A percentile compares a stretch with the other conserved stretches of the same genome.
Evolutionary conservation across 257 asterid genomes (phyloP).

Genomic region (Solanum tacnaense): DNA sequence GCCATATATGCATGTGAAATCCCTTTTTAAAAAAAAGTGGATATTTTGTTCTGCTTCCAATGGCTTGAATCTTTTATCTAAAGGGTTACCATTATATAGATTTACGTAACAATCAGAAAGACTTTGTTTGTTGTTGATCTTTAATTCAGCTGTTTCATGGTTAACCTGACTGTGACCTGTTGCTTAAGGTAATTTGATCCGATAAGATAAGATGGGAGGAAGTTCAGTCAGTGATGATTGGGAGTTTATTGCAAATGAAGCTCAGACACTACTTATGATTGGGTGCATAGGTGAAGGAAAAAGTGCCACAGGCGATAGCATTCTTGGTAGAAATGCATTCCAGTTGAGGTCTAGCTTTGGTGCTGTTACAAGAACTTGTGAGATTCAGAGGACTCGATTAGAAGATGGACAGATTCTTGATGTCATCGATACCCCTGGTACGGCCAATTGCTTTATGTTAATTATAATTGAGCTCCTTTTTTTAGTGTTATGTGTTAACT

Average conservation of each 20-base stretch:
- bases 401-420: conserved; percentile 53
- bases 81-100: not conserved
- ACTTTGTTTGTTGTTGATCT: not conserved
- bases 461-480: not conserved
- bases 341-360: conserved; percentile 51
- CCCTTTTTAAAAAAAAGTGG: not conserved
- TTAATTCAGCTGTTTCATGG: not conserved
- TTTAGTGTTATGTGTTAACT: not conserved
- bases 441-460: not conserved
- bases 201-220: conserved; percentile 48
- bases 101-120: not conserved
- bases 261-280: conserved; percentile 53
- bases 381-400: conserved; percentile 38
- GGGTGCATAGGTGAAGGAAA: conserved; percentile 82
- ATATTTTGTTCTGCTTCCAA: not conserved
- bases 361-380: conserved; percentile 78
- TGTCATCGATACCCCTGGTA: conserved; percentile 86
- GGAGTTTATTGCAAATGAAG: conserved; percentile 47
- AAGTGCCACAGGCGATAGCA: conserved; percentile 90
- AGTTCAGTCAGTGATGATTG: conserved; percentile 59
- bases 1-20: not conserved
- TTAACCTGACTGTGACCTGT: not conserved
- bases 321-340: conserved; percentile 45
- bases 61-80: not conserved
- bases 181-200: not conserved